Evolutionary conservation across 2,329 filamentous ascomycete species (phyloP), one percentile per base, ranked within the genome.

Genomic region (Colletotrichum somersetense): DNA sequence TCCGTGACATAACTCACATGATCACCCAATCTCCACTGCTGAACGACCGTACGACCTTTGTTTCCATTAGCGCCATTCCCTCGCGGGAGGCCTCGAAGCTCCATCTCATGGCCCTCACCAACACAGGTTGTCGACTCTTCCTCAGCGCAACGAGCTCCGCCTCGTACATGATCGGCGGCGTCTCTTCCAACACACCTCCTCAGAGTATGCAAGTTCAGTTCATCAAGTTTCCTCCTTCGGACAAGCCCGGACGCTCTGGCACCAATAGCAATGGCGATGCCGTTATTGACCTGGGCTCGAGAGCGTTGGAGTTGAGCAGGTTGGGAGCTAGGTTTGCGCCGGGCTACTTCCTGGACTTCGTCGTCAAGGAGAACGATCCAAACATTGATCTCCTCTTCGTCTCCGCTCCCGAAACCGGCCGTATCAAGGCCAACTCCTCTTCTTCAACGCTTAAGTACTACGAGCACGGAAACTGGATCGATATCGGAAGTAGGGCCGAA

Each of bases 171-270:
- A 86, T 89, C 40, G 88, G 87, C 18, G 88, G 88, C 30, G 86
- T 89, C 26, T 87, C 89, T 10, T 91, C 87, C 71, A 81, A 86
- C 70, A 91, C 93, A 0, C 95, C 96, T 0, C 96, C 96, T 1
- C 95, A 93, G 76, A 98, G 94, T 82, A 98, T 99, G 94, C 95
- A 98, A 81, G 91, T 98, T n/a, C 93, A 97, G 76, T 96, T 97
- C 78, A 94, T 99, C 81, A 97, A 96, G 79, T 97, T 97, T 71
- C 96, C 97, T 1, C 96, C 96, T 0, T 81, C 85, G 50, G 83
- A 81, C 71, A 81, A 75, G 73, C 81, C 76, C 23, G 77, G 75
- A 5, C 81, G 80, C 61, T 71, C 77, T 46, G 77, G 78, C 5
- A 63, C n/a, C 48, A 67, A 61, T 55, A 74, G 64, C 16, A 62